Evolutionary conservation across 805 yeast genomes (phyloP).

Genomic region (Pichia pseudocactophila): DNA sequence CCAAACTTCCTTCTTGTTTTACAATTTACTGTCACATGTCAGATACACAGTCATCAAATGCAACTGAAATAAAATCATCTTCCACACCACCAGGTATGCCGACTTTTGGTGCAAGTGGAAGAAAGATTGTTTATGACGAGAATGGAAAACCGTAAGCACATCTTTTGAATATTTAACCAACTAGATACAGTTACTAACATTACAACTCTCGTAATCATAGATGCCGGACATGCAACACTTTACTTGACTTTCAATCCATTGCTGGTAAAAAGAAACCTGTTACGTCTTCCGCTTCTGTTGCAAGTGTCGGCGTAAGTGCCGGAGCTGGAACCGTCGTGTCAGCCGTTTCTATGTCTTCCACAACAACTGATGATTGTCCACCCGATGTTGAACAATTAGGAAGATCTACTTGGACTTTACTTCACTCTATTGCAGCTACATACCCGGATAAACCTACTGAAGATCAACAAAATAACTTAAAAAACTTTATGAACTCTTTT

Average conservation of each 20-base stretch:
- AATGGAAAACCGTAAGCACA: constrained; percentile 85
- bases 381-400: constrained; percentile 82
- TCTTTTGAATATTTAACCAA: background rate
- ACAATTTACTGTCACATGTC: background rate
- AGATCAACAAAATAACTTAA: constrained; percentile 62
- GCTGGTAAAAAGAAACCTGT: constrained; percentile 21
- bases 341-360: constrained; percentile 8
- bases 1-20: background rate
- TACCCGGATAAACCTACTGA: constrained; percentile 66
- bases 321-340: too few relatives aligned
- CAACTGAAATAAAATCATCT: background rate
- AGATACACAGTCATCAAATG: background rate
- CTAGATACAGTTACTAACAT: background rate
- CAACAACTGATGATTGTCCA: constrained; percentile 50
- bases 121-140: constrained; percentile 67
- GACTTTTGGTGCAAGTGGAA: constrained; percentile 48
- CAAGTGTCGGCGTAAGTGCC: constrained; percentile 7
- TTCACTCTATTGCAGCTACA: constrained; percentile 84
- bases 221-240: constrained; percentile 82
- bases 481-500: constrained; percentile 57
- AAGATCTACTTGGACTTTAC: constrained; percentile 81
- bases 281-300: constrained; percentile 3
- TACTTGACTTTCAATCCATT: constrained; percentile 71
- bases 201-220: constrained; percentile 8
- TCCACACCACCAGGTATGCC: constrained; percentile 27